Conservation (phyloP, 2,329 filamentous ascomycete genomes). For the Hawksworthiomyces lignivorus region DNA sequence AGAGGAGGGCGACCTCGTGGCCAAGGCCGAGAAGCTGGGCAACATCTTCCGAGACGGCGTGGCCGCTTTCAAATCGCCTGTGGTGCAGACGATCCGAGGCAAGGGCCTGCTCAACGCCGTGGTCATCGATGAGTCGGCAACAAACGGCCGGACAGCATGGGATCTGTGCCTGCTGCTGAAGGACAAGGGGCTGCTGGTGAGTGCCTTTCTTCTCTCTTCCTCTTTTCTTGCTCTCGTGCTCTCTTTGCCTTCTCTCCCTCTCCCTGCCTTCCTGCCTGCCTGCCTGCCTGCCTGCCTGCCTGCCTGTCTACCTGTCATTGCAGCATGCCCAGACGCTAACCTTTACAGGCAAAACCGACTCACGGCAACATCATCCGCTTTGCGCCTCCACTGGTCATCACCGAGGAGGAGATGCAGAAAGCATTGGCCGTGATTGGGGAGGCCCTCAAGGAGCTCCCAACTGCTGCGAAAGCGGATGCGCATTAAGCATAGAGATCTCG, state of each 20-base stretch:
- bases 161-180: slow-evolving; percentile 94
- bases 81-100: slow-evolving; percentile 77
- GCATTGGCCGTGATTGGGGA: slow-evolving; percentile 74
- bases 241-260: too few relatives aligned
- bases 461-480: slow-evolving; percentile 37
- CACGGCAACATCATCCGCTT: slow-evolving; percentile 98
- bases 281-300: too few relatives aligned
- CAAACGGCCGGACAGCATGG: slow-evolving; percentile 84
- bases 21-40: slow-evolving; percentile 73
- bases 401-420: slow-evolving; percentile 72
- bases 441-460: slow-evolving; percentile 74
- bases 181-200: slow-evolving; percentile 87
- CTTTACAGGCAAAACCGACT: slow-evolving; percentile 96
- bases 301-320: too few relatives aligned
- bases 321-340: too few relatives aligned
- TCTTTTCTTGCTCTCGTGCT: too few relatives aligned
- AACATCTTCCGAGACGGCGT: slow-evolving; percentile 76
- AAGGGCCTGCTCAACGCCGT: slow-evolving; percentile 95
- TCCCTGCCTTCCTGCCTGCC: too few relatives aligned
- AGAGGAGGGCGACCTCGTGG: slow-evolving; percentile 81
- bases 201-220: too few relatives aligned
- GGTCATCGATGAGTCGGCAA: slow-evolving; percentile 84
- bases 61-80: slow-evolving; percentile 64
- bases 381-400: slow-evolving; percentile 93
- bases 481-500: too few relatives aligned